Evolutionary conservation across 257 asterid species (phyloP), one percentile per base, ranked within the genome.

Genomic region (Nyctanthes arbortristis): DNA sequence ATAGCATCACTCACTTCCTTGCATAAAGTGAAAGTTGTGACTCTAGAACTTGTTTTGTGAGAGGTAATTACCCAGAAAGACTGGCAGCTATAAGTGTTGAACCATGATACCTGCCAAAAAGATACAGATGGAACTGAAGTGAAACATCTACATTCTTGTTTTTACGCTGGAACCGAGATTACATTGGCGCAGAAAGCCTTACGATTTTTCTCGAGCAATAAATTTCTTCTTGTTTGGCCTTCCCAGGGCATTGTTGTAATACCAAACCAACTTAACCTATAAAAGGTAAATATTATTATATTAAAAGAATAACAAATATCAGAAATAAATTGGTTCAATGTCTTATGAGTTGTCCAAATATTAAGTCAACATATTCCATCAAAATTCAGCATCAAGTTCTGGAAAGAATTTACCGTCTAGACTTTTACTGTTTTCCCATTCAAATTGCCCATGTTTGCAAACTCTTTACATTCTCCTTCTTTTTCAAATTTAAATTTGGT

Each of bases 221-320:
- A 93, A 93, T 74, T 93, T 93, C 83, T 93, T 93, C 87, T 93
- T 93, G 77, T 93, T 70, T 29, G 96, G 96, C 86, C 95, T 89
- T 70, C 99, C 97, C 67, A 93, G 97, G 73, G 97, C 96, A 68
- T 93, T 93, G 69, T 89, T 84, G 77, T 93, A 93, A 73, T 93
- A 93, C 99, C 99, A 93, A 31, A 85, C 97, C 79, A 91, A 78
- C 82, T 93, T 93, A 82, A 93, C 99, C 97, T 93, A 82, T 75
- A 82, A 61, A 37, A 57, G 43, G 68, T 37, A 35, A 47, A 36
- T 96, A 66, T 93, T 93, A 71, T 90, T 84, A 45, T n/a, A 49
- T 18, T 49, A 24, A 49, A 29, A 49, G 6, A 1, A 18, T 43
- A 11, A 5, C n/a, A n/a, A n/a, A n/a, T n/a, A n/a, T n/a, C n/a